phyloP scores from a whole-genome alignment of 306 rosid species.

The Datisca glomerata region DNA sequence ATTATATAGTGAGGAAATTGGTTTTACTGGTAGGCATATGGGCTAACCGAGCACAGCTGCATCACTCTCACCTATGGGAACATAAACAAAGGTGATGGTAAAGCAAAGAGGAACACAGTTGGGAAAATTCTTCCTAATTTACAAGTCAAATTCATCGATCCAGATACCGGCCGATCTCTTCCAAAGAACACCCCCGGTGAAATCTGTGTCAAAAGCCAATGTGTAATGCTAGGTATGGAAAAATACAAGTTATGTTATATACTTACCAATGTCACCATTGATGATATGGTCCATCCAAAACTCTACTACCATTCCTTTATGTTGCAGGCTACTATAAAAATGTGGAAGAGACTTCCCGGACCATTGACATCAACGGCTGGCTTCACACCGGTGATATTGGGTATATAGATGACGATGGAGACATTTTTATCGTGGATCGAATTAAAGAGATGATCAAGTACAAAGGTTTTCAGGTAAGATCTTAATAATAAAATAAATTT shows the following conservation, averaged over 20 bases:
- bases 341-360: slow-evolving; percentile 58
- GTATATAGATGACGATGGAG: slow-evolving; percentile 67
- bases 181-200: slow-evolving; percentile 76
- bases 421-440: slow-evolving; percentile 54
- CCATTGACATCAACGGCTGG: slow-evolving; percentile 76
- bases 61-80: slow-evolving; percentile 66
- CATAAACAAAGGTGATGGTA: slow-evolving; percentile 13
- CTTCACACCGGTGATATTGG: slow-evolving; percentile 89
- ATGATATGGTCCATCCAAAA: too few species aligned
- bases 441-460: slow-evolving; percentile 42
- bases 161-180: slow-evolving; percentile 60
- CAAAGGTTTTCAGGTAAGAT: slow-evolving; percentile 52
- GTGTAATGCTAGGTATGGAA: slow-evolving; percentile 85
- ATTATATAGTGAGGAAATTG: not conserved
- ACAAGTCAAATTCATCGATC: slow-evolving; percentile 73
- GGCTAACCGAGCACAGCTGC: slow-evolving; percentile 93
- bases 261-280: too few species aligned
- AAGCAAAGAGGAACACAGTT: slow-evolving; percentile 51
- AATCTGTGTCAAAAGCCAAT: slow-evolving; percentile 77
- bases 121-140: slow-evolving; percentile 83
- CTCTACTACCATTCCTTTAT: not conserved
- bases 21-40: slow-evolving; percentile 57
- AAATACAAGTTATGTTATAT: too few species aligned
- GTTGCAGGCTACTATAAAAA: slow-evolving; percentile 64
- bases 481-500: too few species aligned